Conservation (phyloP, 1,284 basidiomycete genomes). For the Cystobasidiaceae sp. region DNA sequence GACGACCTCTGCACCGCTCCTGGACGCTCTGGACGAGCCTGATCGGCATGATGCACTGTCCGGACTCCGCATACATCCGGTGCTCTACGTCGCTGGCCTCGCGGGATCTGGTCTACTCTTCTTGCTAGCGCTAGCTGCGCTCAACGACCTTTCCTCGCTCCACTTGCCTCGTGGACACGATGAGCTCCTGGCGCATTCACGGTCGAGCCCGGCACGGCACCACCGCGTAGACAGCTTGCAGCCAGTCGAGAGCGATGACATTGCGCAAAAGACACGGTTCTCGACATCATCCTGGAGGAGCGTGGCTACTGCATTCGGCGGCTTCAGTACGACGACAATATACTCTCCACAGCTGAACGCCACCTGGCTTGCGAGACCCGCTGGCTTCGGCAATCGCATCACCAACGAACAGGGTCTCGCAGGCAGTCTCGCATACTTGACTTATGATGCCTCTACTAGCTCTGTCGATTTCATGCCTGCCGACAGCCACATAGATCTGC, state of each 20-base stretch:
- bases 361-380: slow-evolving; percentile 18
- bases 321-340: slow-evolving; percentile 23
- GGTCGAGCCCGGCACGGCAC: not conserved
- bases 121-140: not conserved
- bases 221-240: not conserved
- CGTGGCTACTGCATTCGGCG: slow-evolving; percentile 21
- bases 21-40: no score
- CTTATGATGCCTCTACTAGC: no score
- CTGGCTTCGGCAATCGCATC: slow-evolving; percentile 21
- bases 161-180: not conserved
- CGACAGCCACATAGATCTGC: no score
- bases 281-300: slow-evolving; percentile 11
- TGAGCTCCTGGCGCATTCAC: not conserved
- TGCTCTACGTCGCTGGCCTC: slow-evolving; percentile 5
- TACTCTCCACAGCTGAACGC: slow-evolving; percentile 25
- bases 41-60: no score
- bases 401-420: not conserved
- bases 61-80: slow-evolving; percentile 21
- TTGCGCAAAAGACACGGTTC: not conserved
- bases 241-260: not conserved
- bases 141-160: not conserved
- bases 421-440: not conserved
- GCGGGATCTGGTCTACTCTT: not conserved
- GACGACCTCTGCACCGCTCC: no score
- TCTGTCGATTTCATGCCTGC: no score